These are phyloP conservation scores for Penicillium antarcticum DNA, from an alignment of 495 filamentous ascomycete genomes.

Conservation along the genomic window DNA sequence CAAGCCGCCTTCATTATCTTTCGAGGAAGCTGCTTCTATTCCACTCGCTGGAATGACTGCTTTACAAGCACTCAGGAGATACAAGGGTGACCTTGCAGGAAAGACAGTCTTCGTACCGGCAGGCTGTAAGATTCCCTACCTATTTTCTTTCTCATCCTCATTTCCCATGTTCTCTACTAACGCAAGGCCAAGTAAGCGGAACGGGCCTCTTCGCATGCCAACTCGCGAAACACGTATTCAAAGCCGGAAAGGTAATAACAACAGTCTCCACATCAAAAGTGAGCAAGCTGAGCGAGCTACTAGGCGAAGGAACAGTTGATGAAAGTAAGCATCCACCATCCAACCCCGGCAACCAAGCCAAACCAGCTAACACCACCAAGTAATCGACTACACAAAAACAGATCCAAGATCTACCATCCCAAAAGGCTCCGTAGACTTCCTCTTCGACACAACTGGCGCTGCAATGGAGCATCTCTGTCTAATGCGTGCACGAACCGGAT, in stretches of 20 bases:
- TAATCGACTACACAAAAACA: slow-evolving; percentile 49
- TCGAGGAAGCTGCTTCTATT: slow-evolving; percentile 39
- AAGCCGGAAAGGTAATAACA: slow-evolving; percentile 45
- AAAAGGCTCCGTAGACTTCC: slow-evolving; percentile 46
- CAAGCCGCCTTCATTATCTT: slow-evolving; percentile 32
- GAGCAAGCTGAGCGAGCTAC: slow-evolving; percentile 31
- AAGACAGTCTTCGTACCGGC: slow-evolving; percentile 53
- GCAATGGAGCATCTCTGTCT: slow-evolving; percentile 32
- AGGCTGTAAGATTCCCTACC: slow-evolving; percentile 26
- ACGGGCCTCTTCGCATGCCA: slow-evolving; percentile 46
- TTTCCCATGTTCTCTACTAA: not conserved
- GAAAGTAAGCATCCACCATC: slow-evolving; percentile 25
- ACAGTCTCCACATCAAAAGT: slow-evolving; percentile 53
- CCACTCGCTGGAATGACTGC: slow-evolving; percentile 36
- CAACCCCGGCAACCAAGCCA: slow-evolving; percentile 4
- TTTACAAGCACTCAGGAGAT: slow-evolving; percentile 37
- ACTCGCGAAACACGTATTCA: slow-evolving; percentile 50
- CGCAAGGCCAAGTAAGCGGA: slow-evolving; percentile 37
- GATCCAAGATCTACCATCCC: slow-evolving; percentile 37
- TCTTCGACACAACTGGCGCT: slow-evolving; percentile 47
- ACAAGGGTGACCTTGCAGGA: slow-evolving; percentile 35
- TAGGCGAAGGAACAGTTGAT: slow-evolving; percentile 30
- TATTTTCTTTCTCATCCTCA: no score
- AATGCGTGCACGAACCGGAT: slow-evolving; percentile 33
- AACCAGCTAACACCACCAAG: slow-evolving; percentile 20